phyloP scores from a whole-genome alignment of 768 basidiomycete species.

The Tylopilus sp. region DNA sequence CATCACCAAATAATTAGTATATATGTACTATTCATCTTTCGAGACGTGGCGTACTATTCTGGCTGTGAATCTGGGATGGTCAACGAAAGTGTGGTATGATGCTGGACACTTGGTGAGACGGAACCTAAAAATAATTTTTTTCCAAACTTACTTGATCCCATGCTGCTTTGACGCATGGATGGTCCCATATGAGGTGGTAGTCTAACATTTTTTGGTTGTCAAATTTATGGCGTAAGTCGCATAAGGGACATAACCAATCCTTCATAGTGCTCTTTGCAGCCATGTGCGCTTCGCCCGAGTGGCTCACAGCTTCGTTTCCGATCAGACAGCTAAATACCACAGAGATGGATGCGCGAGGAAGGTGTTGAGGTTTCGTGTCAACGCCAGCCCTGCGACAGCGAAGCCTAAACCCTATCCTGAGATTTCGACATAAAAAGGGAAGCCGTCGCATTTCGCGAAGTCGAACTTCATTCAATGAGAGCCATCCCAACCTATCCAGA shows the following conservation, averaged over 20 bases:
- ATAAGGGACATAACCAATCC: constrained; percentile 53
- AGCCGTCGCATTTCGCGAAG: constrained; percentile 40
- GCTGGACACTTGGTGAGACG: constrained; percentile 9
- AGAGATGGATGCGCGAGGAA: constrained; percentile 18
- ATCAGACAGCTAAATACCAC: constrained; percentile 22
- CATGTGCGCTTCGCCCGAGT: constrained; percentile 8
- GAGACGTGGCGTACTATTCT: constrained; percentile 12
- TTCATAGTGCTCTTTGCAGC: constrained; percentile 25
- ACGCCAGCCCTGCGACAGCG: constrained; percentile 40
- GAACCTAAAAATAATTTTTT: background rate
- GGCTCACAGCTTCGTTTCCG: constrained; percentile 3
- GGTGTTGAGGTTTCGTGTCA: constrained; percentile 25
- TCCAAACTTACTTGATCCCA: constrained; percentile 35
- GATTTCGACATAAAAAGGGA: constrained; percentile 55
- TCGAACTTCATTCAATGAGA: constrained; percentile 31
- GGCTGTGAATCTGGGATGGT: constrained; percentile 10
- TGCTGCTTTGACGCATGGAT: constrained; percentile 34
- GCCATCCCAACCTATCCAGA: constrained; percentile 32
- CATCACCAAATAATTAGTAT: background rate
- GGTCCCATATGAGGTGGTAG: constrained; percentile 50
- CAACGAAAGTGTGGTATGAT: constrained; percentile 15
- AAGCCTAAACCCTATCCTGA: constrained; percentile 45
- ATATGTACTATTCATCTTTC: background rate
- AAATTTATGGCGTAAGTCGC: constrained; percentile 44
- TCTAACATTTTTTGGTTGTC: constrained; percentile 40